Evolutionary conservation across 2,329 filamentous ascomycete genomes (phyloP), one percentile per base, ranked within the genome.

Genomic region (Botrytis paeoniae): DNA sequence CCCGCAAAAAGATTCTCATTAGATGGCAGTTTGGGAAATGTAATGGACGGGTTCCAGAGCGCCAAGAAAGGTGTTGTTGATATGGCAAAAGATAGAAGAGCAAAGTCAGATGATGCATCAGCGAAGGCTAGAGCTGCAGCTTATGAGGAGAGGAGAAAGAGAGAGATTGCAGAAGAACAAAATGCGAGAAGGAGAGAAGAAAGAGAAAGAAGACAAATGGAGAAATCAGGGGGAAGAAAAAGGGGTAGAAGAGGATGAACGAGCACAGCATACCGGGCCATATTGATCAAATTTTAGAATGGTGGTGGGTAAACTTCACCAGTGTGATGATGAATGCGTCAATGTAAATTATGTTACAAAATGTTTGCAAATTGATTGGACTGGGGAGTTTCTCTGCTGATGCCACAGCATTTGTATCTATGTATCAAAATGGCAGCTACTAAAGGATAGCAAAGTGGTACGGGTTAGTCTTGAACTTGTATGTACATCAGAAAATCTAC

Each of bases 261-360:
- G 37, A 57, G 45, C n/a, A 18, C 37, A 41, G 37, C n/a, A 20
- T n/a, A 32, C 6, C 61, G 25, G 29, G 18, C n/a, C 16, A 57
- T 57, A 10, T 32, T 57, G 18, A 59, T 32, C 25, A 57, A 69
- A 6, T 57, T 22, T 20, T 69, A 39, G 54, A 22, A 43, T 57
- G 43, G n/a, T 69, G 25, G 10, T 32, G 65, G 25, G 9, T 32
- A 29, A 64, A 64, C 25, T 64, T 43, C 29, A 45, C n/a, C n/a
- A 54, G 25, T 41, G 48, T 39, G 45, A 68, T 57, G 35, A 29
- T 68, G 32, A 3, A 69, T 69, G 39, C 18, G 18, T 41, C 65
- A 57, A 69, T 69, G 65, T 69, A 69, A 57, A 69, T 32, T 43
- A 69, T 57, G 37, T 59, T 41, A 69, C 18, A 57, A 69, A 29